phyloP scores from a whole-genome alignment of 164 flowering plant species.

The Brasenia schreberi region DNA sequence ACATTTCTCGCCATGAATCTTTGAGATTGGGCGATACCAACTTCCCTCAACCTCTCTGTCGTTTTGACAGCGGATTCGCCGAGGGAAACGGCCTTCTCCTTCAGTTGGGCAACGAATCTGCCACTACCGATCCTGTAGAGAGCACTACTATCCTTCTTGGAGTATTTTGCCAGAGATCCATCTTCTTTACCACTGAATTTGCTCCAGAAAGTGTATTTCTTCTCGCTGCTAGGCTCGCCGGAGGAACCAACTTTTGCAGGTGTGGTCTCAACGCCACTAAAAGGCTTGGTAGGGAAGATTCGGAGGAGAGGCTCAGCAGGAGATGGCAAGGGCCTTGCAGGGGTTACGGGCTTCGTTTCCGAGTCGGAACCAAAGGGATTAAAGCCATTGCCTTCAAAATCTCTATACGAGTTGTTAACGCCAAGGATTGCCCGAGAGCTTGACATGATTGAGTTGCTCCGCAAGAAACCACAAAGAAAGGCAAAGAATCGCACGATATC shows the following conservation, averaged over 20 bases:
- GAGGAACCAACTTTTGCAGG: neutral
- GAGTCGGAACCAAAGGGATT: slow-evolving; percentile 59
- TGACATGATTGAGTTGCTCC: neutral
- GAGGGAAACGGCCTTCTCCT: slow-evolving; percentile 1
- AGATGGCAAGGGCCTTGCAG: slow-evolving; percentile 20
- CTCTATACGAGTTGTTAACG: slow-evolving; percentile 28
- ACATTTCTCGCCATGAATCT: neutral
- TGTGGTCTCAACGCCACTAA: slow-evolving; percentile 25
- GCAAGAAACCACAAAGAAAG: neutral
- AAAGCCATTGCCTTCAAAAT: slow-evolving; percentile 20
- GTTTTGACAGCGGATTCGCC: slow-evolving; percentile 1
- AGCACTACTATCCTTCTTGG: neutral
- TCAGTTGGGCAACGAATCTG: slow-evolving; percentile 2
- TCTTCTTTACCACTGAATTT: neutral
- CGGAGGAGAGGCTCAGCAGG: slow-evolving; percentile 34
- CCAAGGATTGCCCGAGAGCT: neutral
- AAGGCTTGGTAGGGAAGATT: slow-evolving; percentile 26
- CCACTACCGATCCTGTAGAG: neutral
- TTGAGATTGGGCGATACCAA: slow-evolving; percentile 17
- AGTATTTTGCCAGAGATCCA: neutral
- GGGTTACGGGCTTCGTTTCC: slow-evolving; percentile 27
- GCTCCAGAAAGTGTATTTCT: neutral
- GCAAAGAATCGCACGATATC: neutral
- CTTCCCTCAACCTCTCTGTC: slow-evolving; percentile 2
- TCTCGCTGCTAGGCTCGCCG: neutral